These are phyloP conservation scores for Yarrowia sp. DNA, from an alignment of 805 yeast species.

Conservation along the genomic window DNA sequence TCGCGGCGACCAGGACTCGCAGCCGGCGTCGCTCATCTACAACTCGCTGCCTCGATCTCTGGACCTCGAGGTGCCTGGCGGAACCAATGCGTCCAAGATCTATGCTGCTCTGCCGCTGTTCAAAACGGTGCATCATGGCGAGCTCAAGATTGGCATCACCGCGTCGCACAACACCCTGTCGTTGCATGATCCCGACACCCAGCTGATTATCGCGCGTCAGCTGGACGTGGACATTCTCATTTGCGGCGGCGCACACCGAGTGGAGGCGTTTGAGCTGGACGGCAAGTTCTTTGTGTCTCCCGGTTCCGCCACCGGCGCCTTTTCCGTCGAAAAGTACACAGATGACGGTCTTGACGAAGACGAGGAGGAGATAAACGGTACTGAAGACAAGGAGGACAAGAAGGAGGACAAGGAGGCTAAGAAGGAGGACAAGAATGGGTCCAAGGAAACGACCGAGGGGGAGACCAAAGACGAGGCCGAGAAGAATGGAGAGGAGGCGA, in stretches of 20 bases:
- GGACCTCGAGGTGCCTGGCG: constrained; percentile 6
- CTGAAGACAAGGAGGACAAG: constrained; percentile 32
- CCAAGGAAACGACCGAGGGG: neutral
- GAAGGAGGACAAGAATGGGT: constrained; percentile 15
- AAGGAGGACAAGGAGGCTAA: constrained; percentile 22
- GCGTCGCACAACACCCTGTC: constrained; percentile 85
- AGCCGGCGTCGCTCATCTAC: constrained; percentile 1
- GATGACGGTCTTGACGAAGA: constrained; percentile 59
- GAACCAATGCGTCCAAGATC: neutral
- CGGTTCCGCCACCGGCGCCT: constrained; percentile 95
- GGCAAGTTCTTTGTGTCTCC: constrained; percentile 95
- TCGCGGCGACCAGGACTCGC: constrained; percentile 25
- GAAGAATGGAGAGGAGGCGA: neutral
- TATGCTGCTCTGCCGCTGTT: constrained; percentile 52
- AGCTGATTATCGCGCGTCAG: constrained; percentile 79
- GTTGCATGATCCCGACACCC: constrained; percentile 77
- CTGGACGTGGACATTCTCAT: constrained; percentile 86
- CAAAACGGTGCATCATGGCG: constrained; percentile 62
- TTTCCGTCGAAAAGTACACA: constrained; percentile 42
- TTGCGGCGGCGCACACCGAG: constrained; percentile 91
- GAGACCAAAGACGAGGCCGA: neutral
- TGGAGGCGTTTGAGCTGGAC: constrained; percentile 89
- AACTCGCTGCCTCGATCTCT: neutral
- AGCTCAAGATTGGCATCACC: constrained; percentile 75
- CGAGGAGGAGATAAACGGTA: constrained; percentile 39